phyloP scores from a whole-genome alignment of 192 early-diverging fungal species.

The Mycoemilia scoparia region DNA sequence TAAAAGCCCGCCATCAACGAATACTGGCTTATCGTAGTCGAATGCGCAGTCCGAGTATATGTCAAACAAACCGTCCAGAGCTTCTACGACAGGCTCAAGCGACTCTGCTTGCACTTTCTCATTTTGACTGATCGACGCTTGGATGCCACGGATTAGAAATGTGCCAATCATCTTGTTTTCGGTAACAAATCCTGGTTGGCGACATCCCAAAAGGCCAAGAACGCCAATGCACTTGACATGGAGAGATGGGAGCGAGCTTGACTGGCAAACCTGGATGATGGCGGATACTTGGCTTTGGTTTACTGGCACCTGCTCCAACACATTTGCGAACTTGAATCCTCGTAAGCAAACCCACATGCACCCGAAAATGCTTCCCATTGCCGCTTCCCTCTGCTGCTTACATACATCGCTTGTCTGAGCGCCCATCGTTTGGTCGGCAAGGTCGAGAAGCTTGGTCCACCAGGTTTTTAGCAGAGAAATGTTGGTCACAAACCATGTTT shows the following conservation, averaged over 20 bases:
- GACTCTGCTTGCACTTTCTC: conserved; percentile 11
- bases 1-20: conserved; percentile 47
- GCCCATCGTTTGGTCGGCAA: conserved; percentile 33
- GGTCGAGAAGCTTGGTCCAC: conserved; percentile 43
- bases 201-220: conserved; percentile 52
- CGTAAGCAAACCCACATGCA: conserved; percentile 65
- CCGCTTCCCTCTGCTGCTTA: conserved; percentile 29
- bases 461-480: conserved; percentile 8
- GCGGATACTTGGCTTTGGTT: conserved; percentile 27
- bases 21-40: conserved; percentile 74
- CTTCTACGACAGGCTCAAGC: conserved; percentile 40
- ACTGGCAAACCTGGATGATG: conserved; percentile 18
- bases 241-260: conserved; percentile 11
- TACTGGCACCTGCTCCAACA: conserved; percentile 33
- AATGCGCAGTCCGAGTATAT: conserved; percentile 67
- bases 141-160: conserved; percentile 33
- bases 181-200: conserved; percentile 36
- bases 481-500: conserved; percentile 39
- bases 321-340: no score
- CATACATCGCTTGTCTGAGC: conserved; percentile 30
- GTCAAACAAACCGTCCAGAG: conserved; percentile 71
- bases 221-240: conserved; percentile 52
- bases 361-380: conserved; percentile 47
- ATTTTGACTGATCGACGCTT: conserved; percentile 5
- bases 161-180: conserved; percentile 36